Conservation (phyloP, 192 early-diverging fungal genomes). For the Phycomyces blakesleeanus region DNA sequence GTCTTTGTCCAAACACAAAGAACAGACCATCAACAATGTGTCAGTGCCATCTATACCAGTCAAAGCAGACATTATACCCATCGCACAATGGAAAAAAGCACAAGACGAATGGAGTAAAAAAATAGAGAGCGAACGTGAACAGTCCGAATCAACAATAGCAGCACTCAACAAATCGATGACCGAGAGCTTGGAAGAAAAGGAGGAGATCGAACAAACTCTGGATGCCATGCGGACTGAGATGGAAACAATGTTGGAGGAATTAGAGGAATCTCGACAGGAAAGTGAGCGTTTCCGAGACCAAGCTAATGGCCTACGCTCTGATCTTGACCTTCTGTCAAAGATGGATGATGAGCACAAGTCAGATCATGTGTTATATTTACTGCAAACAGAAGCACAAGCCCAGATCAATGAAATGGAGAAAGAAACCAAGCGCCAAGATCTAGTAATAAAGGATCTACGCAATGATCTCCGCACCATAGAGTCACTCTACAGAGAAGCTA, state of each 20-base stretch:
- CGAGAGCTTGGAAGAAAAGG: neutral
- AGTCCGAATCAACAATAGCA: neutral
- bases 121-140: neutral
- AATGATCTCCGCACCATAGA: conserved; percentile 3
- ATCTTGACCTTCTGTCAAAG: conserved; percentile 2
- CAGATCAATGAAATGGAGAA: neutral
- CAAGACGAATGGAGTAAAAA: neutral
- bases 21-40: neutral
- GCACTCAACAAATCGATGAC: neutral
- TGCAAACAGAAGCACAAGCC: conserved; percentile 3
- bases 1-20: too few species aligned
- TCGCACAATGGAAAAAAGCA: neutral
- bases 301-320: neutral
- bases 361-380: neutral
- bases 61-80: too few species aligned
- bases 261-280: conserved; percentile 6
- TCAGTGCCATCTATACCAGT: neutral
- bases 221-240: conserved; percentile 13
- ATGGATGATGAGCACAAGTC: neutral
- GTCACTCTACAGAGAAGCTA: neutral
- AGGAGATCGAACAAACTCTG: conserved; percentile 10
- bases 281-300: neutral
- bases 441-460: neutral
- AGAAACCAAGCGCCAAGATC: neutral
- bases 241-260: conserved; percentile 16